Evolutionary conservation across 176 grass and related monocot species (phyloP).

Genomic region (Musa troglodytarum): DNA sequence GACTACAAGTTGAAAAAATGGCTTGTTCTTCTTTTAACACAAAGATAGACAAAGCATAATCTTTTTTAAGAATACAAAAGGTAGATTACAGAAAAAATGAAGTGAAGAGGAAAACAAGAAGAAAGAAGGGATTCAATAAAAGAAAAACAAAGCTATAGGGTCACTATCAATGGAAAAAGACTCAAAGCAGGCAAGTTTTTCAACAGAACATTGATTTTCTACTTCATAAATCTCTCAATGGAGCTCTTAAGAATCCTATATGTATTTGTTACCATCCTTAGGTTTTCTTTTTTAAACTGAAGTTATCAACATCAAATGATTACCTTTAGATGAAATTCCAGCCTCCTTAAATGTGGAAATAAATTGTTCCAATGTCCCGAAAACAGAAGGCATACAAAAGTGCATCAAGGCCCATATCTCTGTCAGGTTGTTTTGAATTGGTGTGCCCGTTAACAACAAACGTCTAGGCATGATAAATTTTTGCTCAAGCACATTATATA

Average conservation of each 20-base stretch:
- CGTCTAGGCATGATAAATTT: constrained; percentile 76
- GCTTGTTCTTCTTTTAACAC: too few relatives aligned
- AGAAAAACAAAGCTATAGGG: neutral
- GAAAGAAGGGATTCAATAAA: neutral
- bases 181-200: neutral
- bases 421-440: constrained; percentile 85
- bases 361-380: constrained; percentile 63
- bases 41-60: too few relatives aligned
- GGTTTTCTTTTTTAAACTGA: neutral
- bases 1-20: too few relatives aligned
- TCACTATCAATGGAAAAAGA: neutral
- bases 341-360: constrained; percentile 69
- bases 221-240: neutral
- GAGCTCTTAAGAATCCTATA: neutral
- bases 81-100: too few relatives aligned
- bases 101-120: neutral
- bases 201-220: neutral
- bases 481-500: constrained; percentile 81
- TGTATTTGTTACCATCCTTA: too few relatives aligned
- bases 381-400: constrained; percentile 88
- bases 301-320: neutral
- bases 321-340: constrained; percentile 49
- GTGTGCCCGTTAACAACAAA: constrained; percentile 83
- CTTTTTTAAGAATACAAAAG: too few relatives aligned
- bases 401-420: constrained; percentile 95